These are phyloP conservation scores for Rhizopogon parksii DNA, from an alignment of 1,284 basidiomycete genomes.

Conservation along the genomic window DNA sequence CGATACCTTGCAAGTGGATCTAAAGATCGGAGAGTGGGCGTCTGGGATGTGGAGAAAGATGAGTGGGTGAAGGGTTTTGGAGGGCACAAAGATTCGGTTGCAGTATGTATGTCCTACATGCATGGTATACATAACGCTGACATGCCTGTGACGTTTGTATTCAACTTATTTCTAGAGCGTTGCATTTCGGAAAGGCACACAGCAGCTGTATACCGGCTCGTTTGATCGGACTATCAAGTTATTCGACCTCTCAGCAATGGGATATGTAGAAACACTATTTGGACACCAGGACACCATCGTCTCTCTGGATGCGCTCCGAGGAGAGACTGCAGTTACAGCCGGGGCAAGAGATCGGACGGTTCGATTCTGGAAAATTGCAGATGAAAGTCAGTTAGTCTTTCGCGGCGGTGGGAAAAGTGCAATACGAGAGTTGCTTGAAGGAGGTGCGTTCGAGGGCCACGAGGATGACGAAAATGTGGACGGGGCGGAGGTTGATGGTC, in stretches of 20 bases:
- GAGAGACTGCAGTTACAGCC: slow-evolving; percentile 81
- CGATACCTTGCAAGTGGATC: slow-evolving; percentile 84
- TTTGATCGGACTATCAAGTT: slow-evolving; percentile 91
- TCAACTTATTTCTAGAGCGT: slow-evolving; percentile 43
- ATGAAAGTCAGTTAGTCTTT: slow-evolving; percentile 95
- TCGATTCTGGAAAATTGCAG: slow-evolving; percentile 94
- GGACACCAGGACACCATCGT: slow-evolving; percentile 92
- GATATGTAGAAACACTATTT: slow-evolving; percentile 94
- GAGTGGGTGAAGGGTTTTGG: slow-evolving; percentile 74
- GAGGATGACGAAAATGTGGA: slow-evolving; percentile 47
- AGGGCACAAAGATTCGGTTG: slow-evolving; percentile 83
- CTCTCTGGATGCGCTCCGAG: slow-evolving; percentile 71
- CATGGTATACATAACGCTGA: neutral
- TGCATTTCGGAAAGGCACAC: slow-evolving; percentile 76
- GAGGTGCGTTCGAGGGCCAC: slow-evolving; percentile 45
- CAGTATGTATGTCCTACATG: slow-evolving; percentile 45
- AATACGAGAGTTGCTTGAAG: slow-evolving; percentile 75
- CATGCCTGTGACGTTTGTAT: neutral
- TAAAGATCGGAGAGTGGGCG: slow-evolving; percentile 70
- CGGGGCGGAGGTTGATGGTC: slow-evolving; percentile 31
- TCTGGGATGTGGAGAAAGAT: slow-evolving; percentile 75
- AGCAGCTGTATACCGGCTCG: slow-evolving; percentile 83
- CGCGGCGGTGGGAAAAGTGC: slow-evolving; percentile 83
- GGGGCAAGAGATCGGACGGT: slow-evolving; percentile 90
- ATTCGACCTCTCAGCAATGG: slow-evolving; percentile 63